Base-by-base conservation (phyloP, 805 yeast species). In the Kodamaea laetipori region DNA sequence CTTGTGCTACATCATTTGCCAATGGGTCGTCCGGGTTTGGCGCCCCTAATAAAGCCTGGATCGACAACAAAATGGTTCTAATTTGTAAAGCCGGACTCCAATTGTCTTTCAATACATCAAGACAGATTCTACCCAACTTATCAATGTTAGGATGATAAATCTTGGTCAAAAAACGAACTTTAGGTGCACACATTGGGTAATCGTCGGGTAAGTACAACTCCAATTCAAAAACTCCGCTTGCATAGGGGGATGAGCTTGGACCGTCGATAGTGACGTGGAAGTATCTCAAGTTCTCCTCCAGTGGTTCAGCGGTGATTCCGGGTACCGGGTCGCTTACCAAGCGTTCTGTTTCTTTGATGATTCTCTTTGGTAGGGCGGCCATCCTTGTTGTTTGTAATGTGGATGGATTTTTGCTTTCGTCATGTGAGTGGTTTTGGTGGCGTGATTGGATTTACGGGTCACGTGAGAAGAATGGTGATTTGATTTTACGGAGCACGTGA, bases 1-100 rank as follows among this genome's bases (percentile, higher is more conserved):
- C 92, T 54, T 89, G 90, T 2, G 99, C 99, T 31, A 94, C 99
- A 53, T 94, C 98, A 58, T 94, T 94, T 13, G 98, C 98, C 53
- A 94, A 74, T 1, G 99, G 99, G 66, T 94, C 99, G 61, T 94
- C 96, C 2, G 99, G 99, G 57, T 94, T 94, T 8, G 99, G 99
- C 4, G 96, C 90, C 2, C 96, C 96, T 41, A 94, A 69, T 44
- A 94, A 71, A 0, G 98, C 97, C 67, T 94, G 99, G 46, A 94
- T 85, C 7, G 96, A 87, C 44, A 94, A 73, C 49, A 94, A 70
- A 17, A 94, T 85, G 6, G 98, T 94, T 64, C 98, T 78, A 51
- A 94, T 94, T 63, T 94, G 98, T 47, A 92, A 73, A 0, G 99
- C 99, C 3, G 99, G 98, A 7, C 96, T 86, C 99, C 99, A 94